Conservation (phyloP, 495 filamentous ascomycete genomes). For the Annulohypoxylon bovei region DNA sequence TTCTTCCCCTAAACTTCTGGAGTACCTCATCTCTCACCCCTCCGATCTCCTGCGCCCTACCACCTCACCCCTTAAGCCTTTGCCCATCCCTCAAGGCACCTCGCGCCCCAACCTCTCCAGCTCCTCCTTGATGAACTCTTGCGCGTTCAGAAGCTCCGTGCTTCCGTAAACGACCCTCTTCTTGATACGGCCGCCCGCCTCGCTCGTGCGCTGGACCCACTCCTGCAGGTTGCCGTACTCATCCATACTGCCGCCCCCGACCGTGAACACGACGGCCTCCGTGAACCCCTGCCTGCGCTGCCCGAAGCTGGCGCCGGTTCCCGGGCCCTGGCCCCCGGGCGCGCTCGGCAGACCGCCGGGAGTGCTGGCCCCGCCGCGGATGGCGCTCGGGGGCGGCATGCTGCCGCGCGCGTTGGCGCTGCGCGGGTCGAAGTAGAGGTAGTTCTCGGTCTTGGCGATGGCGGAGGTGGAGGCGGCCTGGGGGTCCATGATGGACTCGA, state of each 20-base stretch:
- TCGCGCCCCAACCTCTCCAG: conserved; percentile 77
- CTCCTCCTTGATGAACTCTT: conserved; percentile 84
- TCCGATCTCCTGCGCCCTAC: background rate
- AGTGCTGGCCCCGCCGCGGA: conserved; percentile 47
- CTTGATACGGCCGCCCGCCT: conserved; percentile 61
- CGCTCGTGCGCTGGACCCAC: conserved; percentile 83
- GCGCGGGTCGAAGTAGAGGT: conserved; percentile 98
- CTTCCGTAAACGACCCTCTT: conserved; percentile 94
- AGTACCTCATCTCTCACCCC: background rate
- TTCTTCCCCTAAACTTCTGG: background rate
- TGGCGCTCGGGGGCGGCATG: conserved; percentile 78
- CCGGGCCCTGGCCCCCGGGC: conserved; percentile 60
- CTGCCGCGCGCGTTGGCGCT: conserved; percentile 91
- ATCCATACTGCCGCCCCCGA: conserved; percentile 97
- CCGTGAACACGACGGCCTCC: conserved; percentile 96
- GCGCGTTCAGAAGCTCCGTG: conserved; percentile 91
- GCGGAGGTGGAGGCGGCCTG: conserved; percentile 86
- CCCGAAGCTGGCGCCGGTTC: conserved; percentile 88
- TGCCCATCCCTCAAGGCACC: conserved; percentile 50
- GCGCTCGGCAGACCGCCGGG: conserved; percentile 57
- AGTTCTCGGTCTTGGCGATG: conserved; percentile 95
- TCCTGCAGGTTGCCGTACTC: conserved; percentile 98
- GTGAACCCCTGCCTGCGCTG: conserved; percentile 93
- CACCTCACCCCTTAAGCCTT: background rate
- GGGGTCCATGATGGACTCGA: conserved; percentile 98